These are phyloP conservation scores for Parathielavia hyrcaniae DNA, from an alignment of 495 filamentous ascomycete species.

Conservation along the genomic window DNA sequence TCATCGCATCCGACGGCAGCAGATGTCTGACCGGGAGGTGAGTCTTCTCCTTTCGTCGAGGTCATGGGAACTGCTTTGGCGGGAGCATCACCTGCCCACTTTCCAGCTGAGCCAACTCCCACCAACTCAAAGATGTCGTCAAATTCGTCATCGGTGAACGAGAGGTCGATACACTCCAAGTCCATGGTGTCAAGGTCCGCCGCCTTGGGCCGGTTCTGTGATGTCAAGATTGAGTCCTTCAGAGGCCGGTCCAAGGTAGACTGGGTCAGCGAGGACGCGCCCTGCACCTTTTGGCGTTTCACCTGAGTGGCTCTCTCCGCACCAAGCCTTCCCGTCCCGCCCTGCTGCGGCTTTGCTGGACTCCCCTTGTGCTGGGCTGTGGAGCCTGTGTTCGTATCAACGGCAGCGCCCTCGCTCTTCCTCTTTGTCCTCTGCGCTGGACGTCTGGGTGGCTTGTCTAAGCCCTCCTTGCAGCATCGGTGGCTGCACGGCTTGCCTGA, in stretches of 20 bases:
- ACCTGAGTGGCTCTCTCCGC: no score
- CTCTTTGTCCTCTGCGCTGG: constrained; percentile 36
- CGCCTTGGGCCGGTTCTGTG: constrained; percentile 7
- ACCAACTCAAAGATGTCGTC: not conserved
- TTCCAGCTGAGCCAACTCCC: not conserved
- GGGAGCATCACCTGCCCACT: not conserved
- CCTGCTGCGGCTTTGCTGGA: no score
- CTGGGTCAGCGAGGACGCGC: not conserved
- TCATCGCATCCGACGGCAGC: no score
- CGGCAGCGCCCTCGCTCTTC: constrained; percentile 4
- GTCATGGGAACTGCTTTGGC: not conserved
- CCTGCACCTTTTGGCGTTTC: constrained; percentile 2
- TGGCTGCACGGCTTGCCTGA: constrained; percentile 51
- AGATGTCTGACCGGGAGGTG: no score
- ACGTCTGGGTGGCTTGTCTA: constrained; percentile 67
- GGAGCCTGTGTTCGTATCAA: not conserved
- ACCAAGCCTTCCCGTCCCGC: no score
- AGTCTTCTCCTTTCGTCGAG: no score
- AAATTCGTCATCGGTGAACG: constrained; percentile 17
- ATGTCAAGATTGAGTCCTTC: not conserved
- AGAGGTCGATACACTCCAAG: constrained; percentile 39
- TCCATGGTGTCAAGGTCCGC: constrained; percentile 17
- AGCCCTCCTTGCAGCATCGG: constrained; percentile 79
- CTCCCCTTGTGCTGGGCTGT: not conserved
- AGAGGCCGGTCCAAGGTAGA: not conserved